Evolutionary conservation across 2,329 filamentous ascomycete genomes (phyloP).

Genomic region (Trichoderma cornu-damae): DNA sequence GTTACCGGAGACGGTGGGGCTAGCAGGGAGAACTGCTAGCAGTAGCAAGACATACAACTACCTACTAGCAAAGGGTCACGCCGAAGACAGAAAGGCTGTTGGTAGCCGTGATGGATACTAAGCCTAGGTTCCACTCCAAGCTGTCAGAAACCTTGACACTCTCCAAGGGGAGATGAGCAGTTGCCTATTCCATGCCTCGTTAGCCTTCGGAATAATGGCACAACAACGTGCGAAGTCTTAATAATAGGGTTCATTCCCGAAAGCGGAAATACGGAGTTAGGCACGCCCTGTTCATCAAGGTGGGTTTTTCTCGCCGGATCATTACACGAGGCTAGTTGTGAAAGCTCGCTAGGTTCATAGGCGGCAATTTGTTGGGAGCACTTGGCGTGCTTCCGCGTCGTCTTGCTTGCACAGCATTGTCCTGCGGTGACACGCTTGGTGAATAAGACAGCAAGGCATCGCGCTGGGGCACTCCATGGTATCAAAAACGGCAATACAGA

Average conservation of each 20-base stretch:
- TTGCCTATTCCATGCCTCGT: background rate
- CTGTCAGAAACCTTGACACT: background rate
- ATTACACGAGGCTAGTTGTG: background rate
- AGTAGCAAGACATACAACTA: background rate
- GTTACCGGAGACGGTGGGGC: conserved; percentile 6
- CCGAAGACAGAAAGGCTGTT: background rate
- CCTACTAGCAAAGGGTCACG: background rate
- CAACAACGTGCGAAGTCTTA: background rate
- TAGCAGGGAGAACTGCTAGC: background rate
- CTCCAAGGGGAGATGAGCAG: background rate
- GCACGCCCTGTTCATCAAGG: background rate
- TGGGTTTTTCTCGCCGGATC: background rate
- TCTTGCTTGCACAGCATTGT: background rate
- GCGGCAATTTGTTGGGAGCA: background rate
- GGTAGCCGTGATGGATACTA: background rate
- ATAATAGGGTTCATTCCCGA: conserved; percentile 2
- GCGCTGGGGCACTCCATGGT: background rate
- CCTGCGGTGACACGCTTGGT: background rate
- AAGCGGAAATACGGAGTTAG: conserved; percentile 10
- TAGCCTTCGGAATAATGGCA: background rate
- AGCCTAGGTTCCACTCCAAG: conserved; percentile 7
- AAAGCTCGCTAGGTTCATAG: background rate
- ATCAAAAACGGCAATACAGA: background rate
- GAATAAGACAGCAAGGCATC: background rate
- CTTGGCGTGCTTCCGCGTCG: background rate